Conservation (phyloP, 1,139 yeast species). For the Geotrichum australiense region DNA sequence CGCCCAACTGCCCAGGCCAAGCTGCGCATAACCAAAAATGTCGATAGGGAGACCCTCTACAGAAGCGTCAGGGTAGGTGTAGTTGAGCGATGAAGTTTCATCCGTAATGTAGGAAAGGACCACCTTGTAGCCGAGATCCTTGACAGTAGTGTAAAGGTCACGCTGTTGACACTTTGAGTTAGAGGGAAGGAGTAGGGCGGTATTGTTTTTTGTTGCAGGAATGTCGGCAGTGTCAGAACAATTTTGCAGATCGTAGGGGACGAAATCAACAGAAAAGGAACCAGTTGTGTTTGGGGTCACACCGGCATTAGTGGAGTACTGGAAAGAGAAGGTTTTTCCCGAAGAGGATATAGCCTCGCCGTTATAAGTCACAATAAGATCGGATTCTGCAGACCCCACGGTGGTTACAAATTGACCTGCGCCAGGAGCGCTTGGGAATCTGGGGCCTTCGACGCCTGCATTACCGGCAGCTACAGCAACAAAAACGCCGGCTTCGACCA, state of each 20-base stretch:
- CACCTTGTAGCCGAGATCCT: slow-evolving; percentile 10
- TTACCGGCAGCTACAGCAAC: slow-evolving; percentile 17
- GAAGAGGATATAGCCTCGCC: slow-evolving; percentile 9
- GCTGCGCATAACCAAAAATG: slow-evolving; percentile 7
- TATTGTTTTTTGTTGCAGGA: background rate
- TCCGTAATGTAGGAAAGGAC: slow-evolving; percentile 8
- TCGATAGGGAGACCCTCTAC: slow-evolving; percentile 8
- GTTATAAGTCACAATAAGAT: slow-evolving; percentile 11
- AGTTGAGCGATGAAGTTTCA: background rate
- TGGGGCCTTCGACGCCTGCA: slow-evolving; percentile 13
- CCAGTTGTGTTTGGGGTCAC: slow-evolving; percentile 3
- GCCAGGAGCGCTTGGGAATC: slow-evolving; percentile 8
- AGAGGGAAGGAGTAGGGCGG: slow-evolving; percentile 5
- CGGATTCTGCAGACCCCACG: slow-evolving; percentile 14
- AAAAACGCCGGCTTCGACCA: slow-evolving; percentile 14
- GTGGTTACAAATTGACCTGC: slow-evolving; percentile 5
- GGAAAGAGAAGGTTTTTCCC: slow-evolving; percentile 3
- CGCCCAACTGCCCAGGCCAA: slow-evolving; percentile 12
- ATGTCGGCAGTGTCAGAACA: slow-evolving; percentile 1
- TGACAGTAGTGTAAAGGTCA: slow-evolving; percentile 3
- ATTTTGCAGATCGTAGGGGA: background rate
- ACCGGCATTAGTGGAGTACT: slow-evolving; percentile 12
- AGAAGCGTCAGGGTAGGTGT: slow-evolving; percentile 7
- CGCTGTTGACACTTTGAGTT: slow-evolving; percentile 4
- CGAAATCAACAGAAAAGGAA: slow-evolving; percentile 1